Evolutionary conservation across 2,329 filamentous ascomycete species (phyloP), one percentile per base, ranked within the genome.

Genomic region (Alternaria incomplexa): DNA sequence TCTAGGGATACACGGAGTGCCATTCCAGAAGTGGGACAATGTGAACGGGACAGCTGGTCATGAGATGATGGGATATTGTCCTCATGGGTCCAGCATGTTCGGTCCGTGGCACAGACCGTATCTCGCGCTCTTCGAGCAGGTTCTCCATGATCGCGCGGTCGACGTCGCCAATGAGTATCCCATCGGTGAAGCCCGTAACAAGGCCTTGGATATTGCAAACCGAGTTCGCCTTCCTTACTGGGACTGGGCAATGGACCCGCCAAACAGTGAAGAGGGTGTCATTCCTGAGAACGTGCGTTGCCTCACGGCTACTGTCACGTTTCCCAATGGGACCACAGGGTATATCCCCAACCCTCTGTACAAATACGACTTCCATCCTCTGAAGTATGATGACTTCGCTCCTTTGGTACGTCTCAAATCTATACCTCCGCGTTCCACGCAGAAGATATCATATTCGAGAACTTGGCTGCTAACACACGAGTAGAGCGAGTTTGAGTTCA

Each of bases 81-180:
- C 74, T 47, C 76, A 78, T 30, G 63, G 46, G 1, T 74, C 70
- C 56, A 77, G 71, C 52, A 62, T 77, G 61, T 78, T 78, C 44
- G 68, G 68, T 7, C 63, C 74, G 0, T 78, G 76, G 76, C 76
- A 78, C 47, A 61, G 76, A 5, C 76, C 76, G 3, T 78, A 78
- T 44, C 68, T 78, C 22, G 74, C 75, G 25, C 59, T 75, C 5
- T 77, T 77, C 26, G 76, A 78, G 61, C 74, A 77, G 46, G 57
- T 77, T n/a, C 69, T 77, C 3, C 73, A 78, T 45, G 68, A 70
- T 45, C 70, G 66, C 23, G 75, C 74, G 28, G 63, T 75, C 2
- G 71, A 76, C 8, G 65, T 78, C 28, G 75, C 74, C 7, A 73
- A 75, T 5, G 72, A 75, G 48, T 72, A 74, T 47, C 68, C 73